Base-by-base conservation (phyloP, 805 yeast genomes). In the Wickerhamomyces kurtzmanii region DNA sequence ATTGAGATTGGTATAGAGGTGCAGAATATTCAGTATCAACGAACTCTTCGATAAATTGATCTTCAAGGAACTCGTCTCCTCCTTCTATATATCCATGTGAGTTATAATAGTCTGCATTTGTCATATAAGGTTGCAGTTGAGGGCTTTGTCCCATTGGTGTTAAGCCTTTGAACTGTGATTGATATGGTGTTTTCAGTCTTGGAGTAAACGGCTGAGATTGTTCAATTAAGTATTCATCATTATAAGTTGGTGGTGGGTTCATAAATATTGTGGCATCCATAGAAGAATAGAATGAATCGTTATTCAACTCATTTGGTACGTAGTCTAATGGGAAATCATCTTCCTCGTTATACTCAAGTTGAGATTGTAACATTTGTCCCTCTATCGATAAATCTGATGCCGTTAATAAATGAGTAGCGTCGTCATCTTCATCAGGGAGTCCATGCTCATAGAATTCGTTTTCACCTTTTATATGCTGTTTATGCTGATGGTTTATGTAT, bases 261-360 rank as follows among this genome's bases (percentile, higher is more conserved):
- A 65, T 50, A 34, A 60, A 62, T 10, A 45, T 40, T 14, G 50
- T 42, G 2, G 59, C 38, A 24, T 50, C 51, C n/a, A n/a, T n/a
- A n/a, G n/a, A n/a, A n/a, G n/a, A n/a, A n/a, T n/a, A n/a, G n/a
- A n/a, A n/a, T n/a, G n/a, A 15, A 45, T 31, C n/a, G 38, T 15
- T 27, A 36, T 17, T 27, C 27, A 16, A 30, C 8, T 31, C 28
- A 20, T 29, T 38, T 31, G 74, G 72, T 43, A 78, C 65, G 45
- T 75, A 77, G 39, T 78, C 86, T 31, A 79, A 50, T 4, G 87
- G 86, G 53, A 78, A 78, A 43, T 77, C 86, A 34, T 75, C 79
- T 27, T 71, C 76, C 17, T 62, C 61, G 15, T 55, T 59, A 12
- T 13, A n/a, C n/a, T n/a, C n/a, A n/a, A n/a, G n/a, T n/a, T n/a